Evolutionary conservation across 1,139 yeast genomes (phyloP).

Genomic region (Pneumocystis oryctolagi): DNA sequence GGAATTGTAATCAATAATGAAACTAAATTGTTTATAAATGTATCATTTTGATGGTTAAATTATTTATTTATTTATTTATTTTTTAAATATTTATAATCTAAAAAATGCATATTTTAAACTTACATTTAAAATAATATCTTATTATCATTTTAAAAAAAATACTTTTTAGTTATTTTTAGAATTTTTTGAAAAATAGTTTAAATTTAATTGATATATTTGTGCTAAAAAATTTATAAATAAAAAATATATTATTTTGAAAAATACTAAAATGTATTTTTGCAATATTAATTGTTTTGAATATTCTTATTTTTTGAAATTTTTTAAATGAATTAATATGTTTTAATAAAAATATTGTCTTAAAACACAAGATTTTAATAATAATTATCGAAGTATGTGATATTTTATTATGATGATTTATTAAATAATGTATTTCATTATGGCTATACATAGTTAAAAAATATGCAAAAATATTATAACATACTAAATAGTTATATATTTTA

Average conservation of each 20-base stretch:
- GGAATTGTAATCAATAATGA: not conserved
- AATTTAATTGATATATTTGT: not conserved
- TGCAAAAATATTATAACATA: not conserved
- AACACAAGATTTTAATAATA: not conserved
- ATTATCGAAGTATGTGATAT: not conserved
- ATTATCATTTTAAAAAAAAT: not conserved
- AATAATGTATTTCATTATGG: not conserved
- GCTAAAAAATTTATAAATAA: not conserved
- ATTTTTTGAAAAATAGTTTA: not conserved
- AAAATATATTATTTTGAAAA: not conserved
- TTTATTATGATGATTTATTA: not conserved
- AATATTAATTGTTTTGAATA: not conserved
- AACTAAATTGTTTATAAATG: not conserved
- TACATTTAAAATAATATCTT: not conserved
- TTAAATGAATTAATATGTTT: not conserved
- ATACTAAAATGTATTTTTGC: not conserved
- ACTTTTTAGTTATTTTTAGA: not conserved
- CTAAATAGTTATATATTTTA: not conserved
- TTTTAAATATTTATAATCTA: not conserved
- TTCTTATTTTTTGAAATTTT: not conserved
- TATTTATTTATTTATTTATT: not conserved
- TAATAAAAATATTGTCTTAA: not conserved
- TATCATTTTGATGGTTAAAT: not conserved
- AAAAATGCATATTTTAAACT: not conserved
- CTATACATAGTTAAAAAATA: not conserved